Evolutionary conservation across 139 green algal genomes (phyloP).

Genomic region (Trebouxia sp.): DNA sequence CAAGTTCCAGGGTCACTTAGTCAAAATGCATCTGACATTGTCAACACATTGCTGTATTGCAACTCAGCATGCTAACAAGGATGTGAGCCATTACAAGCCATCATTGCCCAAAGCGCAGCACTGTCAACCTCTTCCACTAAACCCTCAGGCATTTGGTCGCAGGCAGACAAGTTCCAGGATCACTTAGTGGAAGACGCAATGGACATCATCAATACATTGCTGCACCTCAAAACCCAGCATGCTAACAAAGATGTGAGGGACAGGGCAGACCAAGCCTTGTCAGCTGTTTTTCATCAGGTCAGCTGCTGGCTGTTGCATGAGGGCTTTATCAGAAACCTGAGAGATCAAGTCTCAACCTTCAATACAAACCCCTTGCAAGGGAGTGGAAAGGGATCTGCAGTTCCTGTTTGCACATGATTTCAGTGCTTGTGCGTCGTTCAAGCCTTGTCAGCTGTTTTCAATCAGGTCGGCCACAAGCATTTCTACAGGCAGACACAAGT

Average conservation of each 20-base stretch:
- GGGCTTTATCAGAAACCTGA: no score
- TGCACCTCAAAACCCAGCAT: neutral
- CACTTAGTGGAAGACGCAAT: neutral
- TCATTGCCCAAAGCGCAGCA: neutral
- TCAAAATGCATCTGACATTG: neutral
- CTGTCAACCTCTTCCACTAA: neutral
- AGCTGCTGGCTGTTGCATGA: neutral
- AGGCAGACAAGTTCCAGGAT: constrained; percentile 13
- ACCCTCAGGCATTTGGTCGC: neutral
- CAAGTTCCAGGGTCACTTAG: neutral
- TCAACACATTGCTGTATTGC: constrained; percentile 4
- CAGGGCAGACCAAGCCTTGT: neutral
- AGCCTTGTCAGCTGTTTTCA: no score
- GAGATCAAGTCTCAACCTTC: no score
- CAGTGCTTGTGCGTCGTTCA: no score
- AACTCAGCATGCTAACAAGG: constrained; percentile 17
- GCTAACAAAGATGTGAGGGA: constrained; percentile 23
- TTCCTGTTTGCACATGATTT: no score
- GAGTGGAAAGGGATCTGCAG: no score
- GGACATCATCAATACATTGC: constrained; percentile 20
- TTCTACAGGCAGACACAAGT: no score
- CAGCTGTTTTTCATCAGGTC: constrained; percentile 23
- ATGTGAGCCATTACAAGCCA: neutral
- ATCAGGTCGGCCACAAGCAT: no score
- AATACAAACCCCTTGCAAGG: no score